Percentiles rank a stretch among this genome's conserved stretches.
Conservation (phyloP, 2,329 filamentous ascomycete species). For the Mycosphaerelloides madeirae region DNA sequence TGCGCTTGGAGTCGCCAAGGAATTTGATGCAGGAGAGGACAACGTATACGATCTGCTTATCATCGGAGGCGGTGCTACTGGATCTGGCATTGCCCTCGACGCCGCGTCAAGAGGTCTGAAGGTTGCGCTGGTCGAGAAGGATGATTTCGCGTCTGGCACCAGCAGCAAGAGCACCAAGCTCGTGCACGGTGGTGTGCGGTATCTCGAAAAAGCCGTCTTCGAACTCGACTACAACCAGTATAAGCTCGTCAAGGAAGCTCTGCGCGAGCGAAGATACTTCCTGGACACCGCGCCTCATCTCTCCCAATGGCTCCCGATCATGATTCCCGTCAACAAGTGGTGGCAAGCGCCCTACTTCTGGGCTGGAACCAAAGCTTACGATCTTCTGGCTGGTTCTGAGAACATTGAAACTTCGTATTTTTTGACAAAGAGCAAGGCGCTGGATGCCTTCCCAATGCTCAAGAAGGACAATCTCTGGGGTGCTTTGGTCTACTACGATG, state of each 20-base stretch:
- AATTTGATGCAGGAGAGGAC: slow-evolving; percentile 21
- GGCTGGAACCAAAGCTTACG: slow-evolving; percentile 76
- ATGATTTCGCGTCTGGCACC: slow-evolving; percentile 77
- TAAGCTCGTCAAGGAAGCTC: slow-evolving; percentile 72
- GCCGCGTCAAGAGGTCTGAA: slow-evolving; percentile 73
- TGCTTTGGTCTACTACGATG: slow-evolving; percentile 85
- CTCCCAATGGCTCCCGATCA: slow-evolving; percentile 74
- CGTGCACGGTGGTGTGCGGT: slow-evolving; percentile 78
- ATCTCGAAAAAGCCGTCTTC: slow-evolving; percentile 81
- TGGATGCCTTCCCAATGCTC: slow-evolving; percentile 85
- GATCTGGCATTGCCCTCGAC: slow-evolving; percentile 74
- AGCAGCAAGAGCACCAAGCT: slow-evolving; percentile 86
- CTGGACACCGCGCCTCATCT: slow-evolving; percentile 78
- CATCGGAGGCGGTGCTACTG: slow-evolving; percentile 75
- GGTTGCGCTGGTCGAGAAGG: slow-evolving; percentile 75
- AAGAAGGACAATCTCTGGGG: slow-evolving; percentile 74
- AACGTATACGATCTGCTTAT: slow-evolving; percentile 69
- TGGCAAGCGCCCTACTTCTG: slow-evolving; percentile 79
- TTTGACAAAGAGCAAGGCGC: slow-evolving; percentile 75
- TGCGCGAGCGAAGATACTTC: slow-evolving; percentile 79
- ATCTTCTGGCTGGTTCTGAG: slow-evolving; percentile 77
- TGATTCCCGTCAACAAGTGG: slow-evolving; percentile 77
- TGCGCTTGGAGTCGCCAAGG: slow-evolving; percentile 30
- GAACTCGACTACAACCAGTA: slow-evolving; percentile 78
- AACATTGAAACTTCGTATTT: slow-evolving; percentile 89